Base-by-base conservation (phyloP, 371 early-diverging fungal genomes). In the Mortierella sp. region DNA sequence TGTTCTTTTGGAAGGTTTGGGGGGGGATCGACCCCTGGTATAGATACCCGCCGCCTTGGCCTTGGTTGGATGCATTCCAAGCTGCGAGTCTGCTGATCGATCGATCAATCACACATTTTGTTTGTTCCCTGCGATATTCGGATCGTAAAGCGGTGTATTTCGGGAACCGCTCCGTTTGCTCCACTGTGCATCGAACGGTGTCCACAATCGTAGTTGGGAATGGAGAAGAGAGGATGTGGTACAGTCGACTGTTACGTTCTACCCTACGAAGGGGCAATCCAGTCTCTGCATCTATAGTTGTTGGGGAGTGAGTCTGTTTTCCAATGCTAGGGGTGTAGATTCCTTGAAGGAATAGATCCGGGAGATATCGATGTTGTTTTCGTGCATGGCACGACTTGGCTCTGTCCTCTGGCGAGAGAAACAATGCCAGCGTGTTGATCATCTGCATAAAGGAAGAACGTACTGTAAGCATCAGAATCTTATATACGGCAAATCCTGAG, bases 361-460 rank as follows among this genome's bases (percentile, higher is more conserved):
- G 82, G 58, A 86, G 79, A 44, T 86, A 87, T 42, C 84, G 84
- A 39, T 83, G 84, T 53, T 82, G 81, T 56, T 87, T 87, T 30
- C 85, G 79, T 30, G 88, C 86, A 64, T 87, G 88, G 42, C 86
- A 84, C 2, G 88, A 87, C 31, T 84, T 83, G 52, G 79, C 82
- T 52, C 83, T 71, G 65, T 87, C 88, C 44, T 85, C 84, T 0
- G 81, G 59, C 1, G 85, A 80, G 34, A 87, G 58, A 49, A 86
- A 86, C 6, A 86, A 46, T 3, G 86, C 84, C 14, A 87, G 59
- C 1, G 88, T 86, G 46, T 87, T 87, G 67, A 87, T 87, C 57
- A 86, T 73, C 86, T 86, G 60, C 14, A 61, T 7, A 21, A 21
- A n/a, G n/a, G n/a, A n/a, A n/a, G n/a, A n/a, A n/a, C n/a, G n/a